Conservation (phyloP, 352 stramenopile species). For the Nothophytophthora sp. region DNA sequence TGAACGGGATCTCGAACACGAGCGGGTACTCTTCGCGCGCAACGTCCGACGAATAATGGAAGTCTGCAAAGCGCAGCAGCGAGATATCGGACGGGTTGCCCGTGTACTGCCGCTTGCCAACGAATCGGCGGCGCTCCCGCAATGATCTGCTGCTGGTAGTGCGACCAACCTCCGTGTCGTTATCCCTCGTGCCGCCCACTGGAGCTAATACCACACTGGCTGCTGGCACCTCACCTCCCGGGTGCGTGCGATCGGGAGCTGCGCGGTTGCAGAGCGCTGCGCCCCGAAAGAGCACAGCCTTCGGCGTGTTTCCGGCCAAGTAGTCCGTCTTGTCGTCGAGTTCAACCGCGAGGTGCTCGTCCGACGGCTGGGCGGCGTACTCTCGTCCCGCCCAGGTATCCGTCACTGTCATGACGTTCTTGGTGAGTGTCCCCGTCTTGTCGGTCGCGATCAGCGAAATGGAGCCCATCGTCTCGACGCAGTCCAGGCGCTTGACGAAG, state of each 20-base stretch:
- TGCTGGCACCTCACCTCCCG: background rate
- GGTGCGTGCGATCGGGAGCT: slow-evolving; percentile 8
- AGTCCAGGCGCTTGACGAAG: slow-evolving; percentile 89
- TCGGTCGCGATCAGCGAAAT: slow-evolving; percentile 92
- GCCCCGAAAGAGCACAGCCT: slow-evolving; percentile 36
- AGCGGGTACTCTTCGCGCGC: slow-evolving; percentile 42
- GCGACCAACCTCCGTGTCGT: too few species aligned
- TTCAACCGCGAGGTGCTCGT: slow-evolving; percentile 30
- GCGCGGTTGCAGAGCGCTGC: slow-evolving; percentile 44
- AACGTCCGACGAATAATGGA: slow-evolving; percentile 34
- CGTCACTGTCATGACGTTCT: slow-evolving; percentile 62
- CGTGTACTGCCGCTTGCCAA: slow-evolving; percentile 43
- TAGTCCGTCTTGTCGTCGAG: slow-evolving; percentile 37
- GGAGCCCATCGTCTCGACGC: slow-evolving; percentile 88
- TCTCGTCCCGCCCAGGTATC: slow-evolving; percentile 39
- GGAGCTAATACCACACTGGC: background rate
- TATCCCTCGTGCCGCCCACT: too few species aligned
- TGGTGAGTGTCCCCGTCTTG: slow-evolving; percentile 93
- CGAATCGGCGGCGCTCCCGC: slow-evolving; percentile 15
- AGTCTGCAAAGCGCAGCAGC: slow-evolving; percentile 45
- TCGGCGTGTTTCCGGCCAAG: slow-evolving; percentile 16
- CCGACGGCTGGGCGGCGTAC: slow-evolving; percentile 30
- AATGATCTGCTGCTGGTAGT: too few species aligned
- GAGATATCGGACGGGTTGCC: slow-evolving; percentile 57
- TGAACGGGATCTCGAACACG: slow-evolving; percentile 63